These are phyloP conservation scores for Acanthamoeba healyi DNA, from an alignment of 208 protist species.

Conservation along the genomic window DNA sequence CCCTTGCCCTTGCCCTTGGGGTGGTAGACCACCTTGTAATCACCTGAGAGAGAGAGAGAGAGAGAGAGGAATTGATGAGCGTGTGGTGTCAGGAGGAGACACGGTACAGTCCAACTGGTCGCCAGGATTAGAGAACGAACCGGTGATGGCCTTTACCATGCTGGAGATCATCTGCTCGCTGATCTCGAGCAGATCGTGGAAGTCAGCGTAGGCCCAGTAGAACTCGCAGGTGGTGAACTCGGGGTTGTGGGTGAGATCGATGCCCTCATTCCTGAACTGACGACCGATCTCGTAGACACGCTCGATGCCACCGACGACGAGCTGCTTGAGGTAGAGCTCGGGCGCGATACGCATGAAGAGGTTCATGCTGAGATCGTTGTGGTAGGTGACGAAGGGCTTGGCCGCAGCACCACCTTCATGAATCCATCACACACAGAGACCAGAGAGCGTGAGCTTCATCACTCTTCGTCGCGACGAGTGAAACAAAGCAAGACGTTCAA, in stretches of 20 bases:
- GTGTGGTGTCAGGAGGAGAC: background rate
- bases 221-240: slow-evolving; percentile 99
- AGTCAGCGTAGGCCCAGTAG: slow-evolving; percentile 99
- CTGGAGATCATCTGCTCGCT: slow-evolving; percentile 95
- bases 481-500: background rate
- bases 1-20: slow-evolving; percentile 90
- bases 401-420: slow-evolving; percentile 95
- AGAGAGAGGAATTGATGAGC: background rate
- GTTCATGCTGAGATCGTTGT: slow-evolving; percentile 99
- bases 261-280: slow-evolving; percentile 89
- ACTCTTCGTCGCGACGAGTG: slow-evolving; percentile 80
- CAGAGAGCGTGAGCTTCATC: slow-evolving; percentile 98
- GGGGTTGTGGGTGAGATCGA: slow-evolving; percentile 99
- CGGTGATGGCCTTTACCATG: slow-evolving; percentile 97
- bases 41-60: background rate
- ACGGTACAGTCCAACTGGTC: too few relatives aligned
- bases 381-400: slow-evolving; percentile 99
- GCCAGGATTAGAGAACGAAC: slow-evolving; percentile 86
- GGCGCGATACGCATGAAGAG: slow-evolving; percentile 99
- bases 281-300: slow-evolving; percentile 99
- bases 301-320: slow-evolving; percentile 99
- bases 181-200: slow-evolving; percentile 99
- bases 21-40: slow-evolving; percentile 96
- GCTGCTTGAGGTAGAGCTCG: slow-evolving; percentile 99
- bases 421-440: slow-evolving; percentile 75